Evolutionary conservation across 2,329 filamentous ascomycete genomes (phyloP), one percentile per base, ranked within the genome.

Genomic region (Phyllachora maydis): DNA sequence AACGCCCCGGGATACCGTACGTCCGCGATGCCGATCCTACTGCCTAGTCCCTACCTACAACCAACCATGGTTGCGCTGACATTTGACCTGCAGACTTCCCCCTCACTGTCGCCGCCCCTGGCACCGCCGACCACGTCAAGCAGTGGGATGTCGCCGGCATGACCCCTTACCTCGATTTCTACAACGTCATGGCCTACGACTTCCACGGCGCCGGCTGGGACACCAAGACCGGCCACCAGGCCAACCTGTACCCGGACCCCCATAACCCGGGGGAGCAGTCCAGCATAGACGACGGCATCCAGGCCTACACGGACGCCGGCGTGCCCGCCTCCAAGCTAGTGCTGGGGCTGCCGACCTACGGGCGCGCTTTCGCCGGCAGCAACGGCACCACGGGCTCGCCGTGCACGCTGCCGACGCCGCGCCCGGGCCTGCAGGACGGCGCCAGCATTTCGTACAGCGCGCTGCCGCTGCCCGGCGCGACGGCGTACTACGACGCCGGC

Each of bases 301-400:
- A 54, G 4, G 65, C 59, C 26, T 90, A 90, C 46, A 46, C 69
- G 16, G 42, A 50, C 1, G 59, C 60, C 4, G 70, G 69, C 5
- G 62, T 88, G 0, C 51, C 65, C 0, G 38, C 65, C 0, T 40
- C 44, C 25, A 85, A 85, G 43, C 62, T 90, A 26, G 60, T 78
- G 2, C 52, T 88, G 4, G 78, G 79, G 3, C 72, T 88, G 59
- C 78, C 81, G 0, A 52, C 90, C 6, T 88, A 88, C 40, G 79
- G 78, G 2, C 70, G 75, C 12, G 54, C 69, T 0, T 88, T 85
- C 37, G 47, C 56, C 22, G 45, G 54, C 11, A 62, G 79, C 0
- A 44, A 52, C n/a, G 77, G 77, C n/a, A n/a, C n/a, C n/a, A n/a
- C n/a, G n/a, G n/a, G n/a, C n/a, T n/a, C n/a, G n/a, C n/a, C n/a